Evolutionary conservation across 768 basidiomycete genomes (phyloP).

Genomic region (Lentinula sp.): DNA sequence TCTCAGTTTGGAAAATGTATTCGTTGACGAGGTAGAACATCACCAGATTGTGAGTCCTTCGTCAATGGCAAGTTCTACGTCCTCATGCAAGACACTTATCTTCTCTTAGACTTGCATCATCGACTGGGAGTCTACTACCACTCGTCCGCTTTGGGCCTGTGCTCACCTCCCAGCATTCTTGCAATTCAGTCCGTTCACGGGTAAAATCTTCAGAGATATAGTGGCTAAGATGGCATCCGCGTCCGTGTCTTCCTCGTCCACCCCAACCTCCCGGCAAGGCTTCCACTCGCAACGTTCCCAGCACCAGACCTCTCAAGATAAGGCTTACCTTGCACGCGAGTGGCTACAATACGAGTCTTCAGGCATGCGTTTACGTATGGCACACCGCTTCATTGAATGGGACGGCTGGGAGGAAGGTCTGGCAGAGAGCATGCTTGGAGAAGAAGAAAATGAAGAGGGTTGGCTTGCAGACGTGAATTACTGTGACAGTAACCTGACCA

Average conservation of each 20-base stretch:
- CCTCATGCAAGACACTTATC: slow-evolving; percentile 2
- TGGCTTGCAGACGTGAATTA: slow-evolving; percentile 50
- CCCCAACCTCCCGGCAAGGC: slow-evolving; percentile 12
- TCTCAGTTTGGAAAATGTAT: slow-evolving; percentile 78
- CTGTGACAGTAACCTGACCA: slow-evolving; percentile 5
- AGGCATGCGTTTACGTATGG: slow-evolving; percentile 63
- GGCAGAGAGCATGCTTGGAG: slow-evolving; percentile 67
- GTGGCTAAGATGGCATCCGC: slow-evolving; percentile 39
- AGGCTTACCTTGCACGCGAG: slow-evolving; percentile 48
- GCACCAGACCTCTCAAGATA: slow-evolving; percentile 16
- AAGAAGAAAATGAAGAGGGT: slow-evolving; percentile 63
- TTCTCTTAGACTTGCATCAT: slow-evolving; percentile 72
- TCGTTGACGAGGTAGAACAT: slow-evolving; percentile 65
- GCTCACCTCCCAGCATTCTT: slow-evolving; percentile 80
- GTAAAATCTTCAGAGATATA: slow-evolving; percentile 62
- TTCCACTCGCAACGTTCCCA: slow-evolving; percentile 4
- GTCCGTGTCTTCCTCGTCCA: slow-evolving; percentile 6
- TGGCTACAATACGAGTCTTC: slow-evolving; percentile 72
- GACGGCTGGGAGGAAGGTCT: slow-evolving; percentile 90
- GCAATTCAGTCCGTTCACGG: slow-evolving; percentile 70
- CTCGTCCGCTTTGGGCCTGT: slow-evolving; percentile 78
- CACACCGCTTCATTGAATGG: slow-evolving; percentile 82
- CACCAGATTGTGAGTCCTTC: slow-evolving; percentile 58
- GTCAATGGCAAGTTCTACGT: slow-evolving; percentile 1
- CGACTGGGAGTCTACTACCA: slow-evolving; percentile 90